Evolutionary conservation across 257 asterid species (phyloP), one percentile per base, ranked within the genome.

Genomic region (Agastache rugosa): DNA sequence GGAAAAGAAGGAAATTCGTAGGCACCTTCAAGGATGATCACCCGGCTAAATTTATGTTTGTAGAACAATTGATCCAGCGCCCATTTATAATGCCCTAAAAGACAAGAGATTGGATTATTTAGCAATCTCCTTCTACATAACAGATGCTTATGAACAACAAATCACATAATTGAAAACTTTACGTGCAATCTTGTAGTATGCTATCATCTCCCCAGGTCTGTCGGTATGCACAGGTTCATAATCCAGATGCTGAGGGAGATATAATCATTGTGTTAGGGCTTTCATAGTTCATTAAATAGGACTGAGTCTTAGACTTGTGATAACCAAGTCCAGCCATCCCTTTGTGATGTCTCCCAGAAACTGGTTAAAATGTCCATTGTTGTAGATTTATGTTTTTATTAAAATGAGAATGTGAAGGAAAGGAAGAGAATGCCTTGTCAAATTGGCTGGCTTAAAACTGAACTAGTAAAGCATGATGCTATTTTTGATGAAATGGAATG

Each of bases 141-240:
- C 12, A 60, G 78, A 73, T 75, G 71, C 74, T 39, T 23, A 37
- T 59, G 73, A 69, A 68, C 73, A 53, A 72, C 22, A 82, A 68
- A 74, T 79, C 47, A 50, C 14, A 6, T 16, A 80, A 67, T 78
- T 27, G 62, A 65, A 68, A 80, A 64, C 69, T 82, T 82, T 87
- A 95, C 98, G 90, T 83, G 99, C 97, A 85, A 95, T 95, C 83
- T 95, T 92, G 89, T 95, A 95, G 85, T 95, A 95, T 63, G 99
- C 98, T 67, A 92, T 87, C 88, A 92, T 48, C 78, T 95, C 99
- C 79, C 98, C 98, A 11, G 99, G 93, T 53, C 96, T 92, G 73
- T 92, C 98, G 53, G 98, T 83, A 62, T 85, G 88, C 77, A 92
- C 96, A 60, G 97, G 96, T 79, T 81, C 91, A 84, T 73, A 83